Evolutionary conservation across 1,284 basidiomycete species (phyloP).

Genomic region (Phaffia rhodozyma): DNA sequence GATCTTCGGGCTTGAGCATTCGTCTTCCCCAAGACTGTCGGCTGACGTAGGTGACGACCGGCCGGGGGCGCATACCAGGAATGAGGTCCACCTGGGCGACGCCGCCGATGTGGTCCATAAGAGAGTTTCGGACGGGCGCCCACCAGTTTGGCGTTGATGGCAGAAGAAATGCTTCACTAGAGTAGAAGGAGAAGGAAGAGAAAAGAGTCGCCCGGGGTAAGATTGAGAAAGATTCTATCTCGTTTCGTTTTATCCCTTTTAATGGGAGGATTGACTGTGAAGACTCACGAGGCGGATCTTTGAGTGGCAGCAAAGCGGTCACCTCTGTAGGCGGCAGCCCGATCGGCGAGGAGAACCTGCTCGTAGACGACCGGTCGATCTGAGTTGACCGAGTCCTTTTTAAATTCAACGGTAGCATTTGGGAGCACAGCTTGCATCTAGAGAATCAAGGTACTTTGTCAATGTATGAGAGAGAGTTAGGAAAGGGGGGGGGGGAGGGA

Average conservation of each 20-base stretch:
- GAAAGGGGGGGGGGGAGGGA: too few species aligned
- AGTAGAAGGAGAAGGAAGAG: background rate
- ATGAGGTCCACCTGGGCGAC: constrained; percentile 18
- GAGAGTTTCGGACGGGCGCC: constrained; percentile 57
- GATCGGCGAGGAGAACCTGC: constrained; percentile 67
- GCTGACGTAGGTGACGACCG: constrained; percentile 75
- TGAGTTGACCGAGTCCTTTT: constrained; percentile 48
- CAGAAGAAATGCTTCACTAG: constrained; percentile 51
- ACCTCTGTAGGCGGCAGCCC: constrained; percentile 63
- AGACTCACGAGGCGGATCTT: constrained; percentile 47
- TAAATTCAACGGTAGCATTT: constrained; percentile 36
- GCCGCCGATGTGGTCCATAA: constrained; percentile 56
- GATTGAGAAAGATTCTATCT: too few species aligned
- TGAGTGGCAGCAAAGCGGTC: constrained; percentile 55
- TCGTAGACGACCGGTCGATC: constrained; percentile 62
- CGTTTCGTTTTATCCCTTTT: too few species aligned
- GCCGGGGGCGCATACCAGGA: constrained; percentile 24
- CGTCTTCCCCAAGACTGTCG: constrained; percentile 75
- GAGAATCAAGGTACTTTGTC: too few species aligned
- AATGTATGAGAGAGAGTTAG: too few species aligned
- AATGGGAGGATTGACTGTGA: background rate
- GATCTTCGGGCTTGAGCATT: constrained; percentile 35
- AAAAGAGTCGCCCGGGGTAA: background rate
- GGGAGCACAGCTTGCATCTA: too few species aligned
- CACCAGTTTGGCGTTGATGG: constrained; percentile 68